Base-by-base conservation (phyloP, 2,329 filamentous ascomycete genomes). In the Nigrospora osmanthi region DNA sequence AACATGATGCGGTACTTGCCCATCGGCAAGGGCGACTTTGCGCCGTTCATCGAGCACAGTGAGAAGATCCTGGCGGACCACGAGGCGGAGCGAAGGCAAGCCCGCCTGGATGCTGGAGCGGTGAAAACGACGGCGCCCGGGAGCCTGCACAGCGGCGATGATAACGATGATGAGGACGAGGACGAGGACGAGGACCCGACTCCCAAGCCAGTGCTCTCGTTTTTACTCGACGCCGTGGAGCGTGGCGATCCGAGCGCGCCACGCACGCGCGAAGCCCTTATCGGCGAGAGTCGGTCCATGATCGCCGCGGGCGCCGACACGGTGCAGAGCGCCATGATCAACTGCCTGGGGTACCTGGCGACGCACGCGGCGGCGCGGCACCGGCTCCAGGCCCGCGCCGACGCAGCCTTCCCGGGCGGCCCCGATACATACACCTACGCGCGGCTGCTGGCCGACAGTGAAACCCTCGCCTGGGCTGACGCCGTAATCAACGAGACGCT, bases 401-500 rank as follows among this genome's bases (percentile, higher is more conserved):
- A 48, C 32, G 35, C 9, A 11, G 11, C 44, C 10, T 48, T 48
- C 14, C 46, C 46, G 6, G 11, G 17, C 4, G 46, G 46, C 6
- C 19, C 39, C 3, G 35, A 36, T 3, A 36, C 39, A 7, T 48
- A 45, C 32, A 45, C 16, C 12, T 48, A 48, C 15, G 35, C 39
- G 15, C 34, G 15, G 11, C 43, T 48, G 12, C 32, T 45, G 28
- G 43, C 34, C 6, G 39, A 38, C 12, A 16, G n/a, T 3, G 46
- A 45, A 7, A 40, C 46, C 14, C 14, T 48, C n/a, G 43, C 28
- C 12, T 48, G 46, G 46, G 34, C 36, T 23, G 46, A 48, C 15
- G 42, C 46, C 46, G 33, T 48, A 15, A 43, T 48, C 31, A 30
- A 42, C 33, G 46, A 48, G 35, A 48, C 46, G 4, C n/a, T 48